Percentiles rank a stretch among this genome's conserved stretches.
Conservation (phyloP, 345 rosid genomes). For the Gossypium raimondii region DNA sequence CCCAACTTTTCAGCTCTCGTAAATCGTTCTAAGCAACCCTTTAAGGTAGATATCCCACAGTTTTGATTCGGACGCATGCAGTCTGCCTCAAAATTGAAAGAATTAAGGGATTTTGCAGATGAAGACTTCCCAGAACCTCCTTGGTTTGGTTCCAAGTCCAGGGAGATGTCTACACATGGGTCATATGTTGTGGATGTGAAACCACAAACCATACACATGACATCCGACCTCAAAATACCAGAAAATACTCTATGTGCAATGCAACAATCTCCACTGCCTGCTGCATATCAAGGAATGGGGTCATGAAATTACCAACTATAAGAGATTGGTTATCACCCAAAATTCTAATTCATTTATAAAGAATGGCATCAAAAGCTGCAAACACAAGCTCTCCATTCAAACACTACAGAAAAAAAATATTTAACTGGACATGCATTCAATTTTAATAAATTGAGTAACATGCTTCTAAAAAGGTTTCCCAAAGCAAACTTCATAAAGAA, state of each 20-base stretch:
- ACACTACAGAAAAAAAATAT: not conserved
- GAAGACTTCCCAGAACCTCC: constrained; percentile 23
- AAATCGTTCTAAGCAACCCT: constrained; percentile 57
- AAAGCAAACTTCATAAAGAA: not conserved
- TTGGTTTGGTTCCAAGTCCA: constrained; percentile 54
- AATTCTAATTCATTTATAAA: not conserved
- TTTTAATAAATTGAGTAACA: not conserved
- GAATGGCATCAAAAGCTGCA: not conserved
- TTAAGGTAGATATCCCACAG: constrained; percentile 43
- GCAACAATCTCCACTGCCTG: constrained; percentile 55
- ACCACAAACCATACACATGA: constrained; percentile 68
- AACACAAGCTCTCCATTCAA: not conserved
- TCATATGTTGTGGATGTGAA: constrained; percentile 65
- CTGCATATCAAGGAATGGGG: constrained; percentile 19
- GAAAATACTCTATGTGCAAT: constrained; percentile 59
- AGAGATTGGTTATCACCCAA: not conserved
- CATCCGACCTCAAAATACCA: constrained; percentile 58
- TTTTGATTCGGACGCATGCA: constrained; percentile 31
- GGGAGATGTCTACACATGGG: constrained; percentile 57
- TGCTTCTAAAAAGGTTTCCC: constrained; percentile 3
- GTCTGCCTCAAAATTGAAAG: constrained; percentile 48
- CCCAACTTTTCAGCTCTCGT: constrained; percentile 67
- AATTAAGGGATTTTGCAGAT: constrained; percentile 24
- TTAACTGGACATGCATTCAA: not conserved
- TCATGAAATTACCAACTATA: not conserved